Conservation (phyloP, 495 filamentous ascomycete genomes). For the Amniculicola lignicola region DNA sequence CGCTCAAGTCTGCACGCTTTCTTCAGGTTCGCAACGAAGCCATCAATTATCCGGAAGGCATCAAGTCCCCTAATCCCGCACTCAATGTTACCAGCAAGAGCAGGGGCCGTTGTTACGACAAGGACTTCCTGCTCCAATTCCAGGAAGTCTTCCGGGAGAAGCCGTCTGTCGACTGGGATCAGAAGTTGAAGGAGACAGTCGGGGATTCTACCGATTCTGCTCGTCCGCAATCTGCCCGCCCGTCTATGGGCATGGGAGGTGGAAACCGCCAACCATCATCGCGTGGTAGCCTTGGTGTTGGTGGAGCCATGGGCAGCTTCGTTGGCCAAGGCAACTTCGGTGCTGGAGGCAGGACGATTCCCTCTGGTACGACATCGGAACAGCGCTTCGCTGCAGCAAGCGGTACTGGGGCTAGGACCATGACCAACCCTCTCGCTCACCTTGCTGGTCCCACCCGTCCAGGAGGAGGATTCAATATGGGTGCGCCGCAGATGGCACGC, state of each 20-base stretch:
- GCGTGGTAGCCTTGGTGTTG: conserved; percentile 43
- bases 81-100: conserved; percentile 72
- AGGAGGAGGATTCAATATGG: conserved; percentile 60
- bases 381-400: conserved; percentile 54
- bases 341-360: conserved; percentile 50
- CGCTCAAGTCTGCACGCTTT: conserved; percentile 82
- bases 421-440: conserved; percentile 57
- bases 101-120: conserved; percentile 86
- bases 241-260: conserved; percentile 52
- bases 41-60: conserved; percentile 70
- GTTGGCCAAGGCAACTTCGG: conserved; percentile 39
- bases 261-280: conserved; percentile 45
- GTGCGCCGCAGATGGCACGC: conserved; percentile 50
- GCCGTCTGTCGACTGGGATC: conserved; percentile 84
- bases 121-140: conserved; percentile 96
- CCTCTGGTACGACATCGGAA: conserved; percentile 65
- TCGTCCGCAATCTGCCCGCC: conserved; percentile 52
- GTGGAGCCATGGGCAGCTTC: conserved; percentile 71
- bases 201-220: conserved; percentile 71
- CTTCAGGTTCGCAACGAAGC: conserved; percentile 62
- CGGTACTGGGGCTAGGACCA: conserved; percentile 41
- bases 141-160: conserved; percentile 91
- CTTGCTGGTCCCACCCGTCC: conserved; percentile 43
- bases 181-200: conserved; percentile 77
- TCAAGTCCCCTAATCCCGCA: conserved; percentile 85